phyloP scores from a whole-genome alignment of 2,329 filamentous ascomycete genomes.

The Hypoxylon sp. region DNA sequence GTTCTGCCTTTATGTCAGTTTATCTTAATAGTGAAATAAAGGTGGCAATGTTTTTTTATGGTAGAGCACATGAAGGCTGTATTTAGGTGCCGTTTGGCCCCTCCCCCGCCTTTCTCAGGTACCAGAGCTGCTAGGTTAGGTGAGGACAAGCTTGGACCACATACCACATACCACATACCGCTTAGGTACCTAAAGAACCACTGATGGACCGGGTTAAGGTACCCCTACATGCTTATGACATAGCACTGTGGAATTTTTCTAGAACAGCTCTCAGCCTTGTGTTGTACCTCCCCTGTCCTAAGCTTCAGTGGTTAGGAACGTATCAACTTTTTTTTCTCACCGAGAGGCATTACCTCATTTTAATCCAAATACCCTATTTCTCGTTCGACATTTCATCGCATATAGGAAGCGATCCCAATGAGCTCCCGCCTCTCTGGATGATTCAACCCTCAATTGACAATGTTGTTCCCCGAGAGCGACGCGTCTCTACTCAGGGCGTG shows the following conservation, averaged over 20 bases:
- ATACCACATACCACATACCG: not conserved
- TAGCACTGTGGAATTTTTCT: slow-evolving; percentile 31
- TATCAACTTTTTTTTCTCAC: slow-evolving; percentile 3
- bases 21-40: no score
- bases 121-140: not conserved
- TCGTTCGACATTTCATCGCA: not conserved
- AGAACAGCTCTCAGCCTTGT: slow-evolving; percentile 34
- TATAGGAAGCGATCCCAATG: slow-evolving; percentile 8
- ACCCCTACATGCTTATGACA: slow-evolving; percentile 14
- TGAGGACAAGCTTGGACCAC: not conserved
- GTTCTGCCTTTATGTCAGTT: not conserved
- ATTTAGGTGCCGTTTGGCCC: not conserved
- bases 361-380: not conserved
- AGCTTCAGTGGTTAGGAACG: slow-evolving; percentile 17
- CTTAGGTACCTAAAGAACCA: not conserved
- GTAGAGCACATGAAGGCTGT: not conserved
- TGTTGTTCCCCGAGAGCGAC: slow-evolving; percentile 74
- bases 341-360: not conserved
- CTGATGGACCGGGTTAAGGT: not conserved
- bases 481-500: slow-evolving; percentile 75
- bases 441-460: slow-evolving; percentile 49
- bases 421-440: not conserved
- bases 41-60: not conserved
- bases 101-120: slow-evolving; percentile 4
- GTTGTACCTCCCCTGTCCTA: slow-evolving; percentile 21